Evolutionary conservation across 2,329 filamentous ascomycete genomes (phyloP), one percentile per base, ranked within the genome.

Genomic region (Blastomyces percursus): DNA sequence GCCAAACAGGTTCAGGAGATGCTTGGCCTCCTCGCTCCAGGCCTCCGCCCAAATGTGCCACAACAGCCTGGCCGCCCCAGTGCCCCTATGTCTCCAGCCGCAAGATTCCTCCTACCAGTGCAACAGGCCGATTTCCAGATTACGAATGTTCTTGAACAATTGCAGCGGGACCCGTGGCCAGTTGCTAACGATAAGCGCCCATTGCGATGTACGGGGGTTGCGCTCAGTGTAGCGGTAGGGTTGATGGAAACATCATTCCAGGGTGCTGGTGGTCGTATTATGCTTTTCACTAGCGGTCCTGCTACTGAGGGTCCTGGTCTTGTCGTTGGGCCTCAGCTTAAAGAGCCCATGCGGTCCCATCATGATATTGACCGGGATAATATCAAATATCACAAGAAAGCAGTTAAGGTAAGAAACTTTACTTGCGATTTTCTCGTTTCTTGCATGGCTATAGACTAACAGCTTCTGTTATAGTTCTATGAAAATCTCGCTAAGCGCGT

Each of bases 301-400:
- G 91, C 92, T 50, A 99, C 94, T 0, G 94, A 99, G 76, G 94
- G 94, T 1, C 94, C 94, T 12, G 94, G 94, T 65, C 91, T 96
- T 84, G 94, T 99, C 40, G 94, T 99, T 73, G 92, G 92, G 2
- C 90, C 94, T 30, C 94, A 99, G 77, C 80, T 99, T 67, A 89
- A 93, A 74, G 94, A 99, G 75, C 91, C 95, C 11, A 97, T 99
- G 67, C 88, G 94, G 72, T 97, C 93, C 51, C 94, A 99, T 78
- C 94, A 99, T 77, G 94, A 99, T 71, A 99, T 99, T 75, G 94
- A 99, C 74, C 86, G 92, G 63, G 94, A 99, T 76, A 96, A 96
- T 74, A 96, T 96, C 79, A 99, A 99, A 77, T 96, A 97, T 78
- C 97, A 96, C 80, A 99, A 99, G 82, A 99, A 99, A 79, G 94